Percentiles rank a stretch among this genome's conserved stretches.
Evolutionary conservation across 257 asterid genomes (phyloP).

Genomic region (Nicotiana tabacum): DNA sequence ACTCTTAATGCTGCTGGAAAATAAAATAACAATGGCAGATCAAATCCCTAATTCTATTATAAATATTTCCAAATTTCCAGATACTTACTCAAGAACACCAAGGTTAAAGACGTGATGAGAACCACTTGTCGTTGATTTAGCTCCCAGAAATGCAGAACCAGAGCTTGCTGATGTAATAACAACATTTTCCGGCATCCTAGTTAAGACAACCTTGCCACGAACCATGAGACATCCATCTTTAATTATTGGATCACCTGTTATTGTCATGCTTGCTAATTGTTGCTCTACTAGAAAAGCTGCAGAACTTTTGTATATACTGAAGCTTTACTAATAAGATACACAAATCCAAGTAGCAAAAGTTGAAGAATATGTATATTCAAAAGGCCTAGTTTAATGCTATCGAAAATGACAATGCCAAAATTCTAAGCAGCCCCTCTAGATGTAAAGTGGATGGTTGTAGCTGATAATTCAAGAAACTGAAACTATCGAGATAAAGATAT

Average conservation of each 20-base stretch:
- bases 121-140: constrained; percentile 23
- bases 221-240: constrained; percentile 46
- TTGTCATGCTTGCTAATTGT: constrained; percentile 35
- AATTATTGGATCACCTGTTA: constrained; percentile 46
- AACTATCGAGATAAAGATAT: too few species aligned
- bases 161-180: constrained; percentile 34
- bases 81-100: constrained; percentile 50
- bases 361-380: neutral
- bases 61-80: too few species aligned
- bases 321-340: neutral
- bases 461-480: neutral
- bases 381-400: neutral
- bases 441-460: neutral
- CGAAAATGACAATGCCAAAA: neutral
- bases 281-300: neutral
- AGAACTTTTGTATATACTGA: neutral
- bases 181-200: constrained; percentile 36
- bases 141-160: constrained; percentile 53
- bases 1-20: too few species aligned
- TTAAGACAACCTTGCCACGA: constrained; percentile 43
- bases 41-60: neutral
- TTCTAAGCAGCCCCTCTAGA: neutral
- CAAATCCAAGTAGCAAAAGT: neutral
- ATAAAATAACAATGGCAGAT: too few species aligned
- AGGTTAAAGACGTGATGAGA: constrained; percentile 47